phyloP scores from a whole-genome alignment of 1,139 yeast genomes.

The Hyphopichia wangnamkhiaoensis region DNA sequence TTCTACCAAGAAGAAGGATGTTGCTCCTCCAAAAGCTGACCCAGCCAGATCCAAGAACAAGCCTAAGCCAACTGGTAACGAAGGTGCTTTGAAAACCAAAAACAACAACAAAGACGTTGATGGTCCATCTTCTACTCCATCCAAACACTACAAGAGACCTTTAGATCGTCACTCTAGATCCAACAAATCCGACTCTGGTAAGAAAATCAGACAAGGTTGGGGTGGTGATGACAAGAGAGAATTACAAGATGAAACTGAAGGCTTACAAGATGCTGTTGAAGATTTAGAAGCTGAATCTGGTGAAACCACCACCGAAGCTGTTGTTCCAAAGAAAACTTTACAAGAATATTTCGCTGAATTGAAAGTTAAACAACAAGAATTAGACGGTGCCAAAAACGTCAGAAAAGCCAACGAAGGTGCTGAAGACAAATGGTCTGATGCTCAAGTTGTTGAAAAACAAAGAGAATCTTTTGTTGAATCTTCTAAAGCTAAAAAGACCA shows the following conservation, averaged over 20 bases:
- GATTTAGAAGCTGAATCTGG: slow-evolving; percentile 41
- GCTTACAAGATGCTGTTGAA: slow-evolving; percentile 58
- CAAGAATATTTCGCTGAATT: slow-evolving; percentile 74
- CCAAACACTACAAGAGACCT: slow-evolving; percentile 64
- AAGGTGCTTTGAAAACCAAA: slow-evolving; percentile 82
- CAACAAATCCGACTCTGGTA: slow-evolving; percentile 80
- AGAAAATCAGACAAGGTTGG: slow-evolving; percentile 78
- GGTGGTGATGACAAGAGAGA: slow-evolving; percentile 76
- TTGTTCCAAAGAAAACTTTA: slow-evolving; percentile 58
- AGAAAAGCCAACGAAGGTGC: slow-evolving; percentile 64
- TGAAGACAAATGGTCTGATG: slow-evolving; percentile 59
- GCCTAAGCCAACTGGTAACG: slow-evolving; percentile 78
- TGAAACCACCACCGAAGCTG: slow-evolving; percentile 39
- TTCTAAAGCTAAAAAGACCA: slow-evolving; percentile 59
- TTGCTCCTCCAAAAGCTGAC: slow-evolving; percentile 80
- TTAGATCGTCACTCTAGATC: slow-evolving; percentile 83
- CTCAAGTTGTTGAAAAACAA: slow-evolving; percentile 63
- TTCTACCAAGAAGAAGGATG: slow-evolving; percentile 86
- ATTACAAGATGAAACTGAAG: slow-evolving; percentile 64
- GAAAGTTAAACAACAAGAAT: slow-evolving; percentile 47
- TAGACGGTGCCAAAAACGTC: slow-evolving; percentile 40
- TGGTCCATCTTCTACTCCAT: slow-evolving; percentile 54
- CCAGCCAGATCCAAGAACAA: slow-evolving; percentile 79
- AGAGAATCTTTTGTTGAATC: slow-evolving; percentile 58
- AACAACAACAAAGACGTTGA: slow-evolving; percentile 69